Evolutionary conservation across 2,329 filamentous ascomycete genomes (phyloP).

Genomic region (Daldinia sp.): DNA sequence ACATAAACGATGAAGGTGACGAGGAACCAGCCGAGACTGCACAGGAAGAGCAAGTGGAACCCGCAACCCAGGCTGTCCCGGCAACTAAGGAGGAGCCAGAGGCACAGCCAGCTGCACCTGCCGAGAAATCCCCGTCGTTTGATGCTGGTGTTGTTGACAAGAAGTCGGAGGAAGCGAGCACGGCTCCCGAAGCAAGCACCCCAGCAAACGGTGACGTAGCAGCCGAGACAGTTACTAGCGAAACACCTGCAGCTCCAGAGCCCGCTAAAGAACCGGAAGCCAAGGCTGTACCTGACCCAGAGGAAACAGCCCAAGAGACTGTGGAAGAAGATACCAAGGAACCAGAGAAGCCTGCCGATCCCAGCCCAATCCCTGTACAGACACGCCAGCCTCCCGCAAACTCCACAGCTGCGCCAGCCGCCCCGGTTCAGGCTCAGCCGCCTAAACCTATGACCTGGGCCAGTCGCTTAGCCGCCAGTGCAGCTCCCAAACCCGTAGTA

Average conservation of each 20-base stretch:
- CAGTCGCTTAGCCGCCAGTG: constrained; percentile 69
- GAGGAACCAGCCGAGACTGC: constrained; percentile 66
- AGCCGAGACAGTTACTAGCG: constrained; percentile 46
- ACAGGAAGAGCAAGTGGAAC: constrained; percentile 41
- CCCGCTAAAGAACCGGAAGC: constrained; percentile 32
- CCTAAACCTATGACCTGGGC: constrained; percentile 79
- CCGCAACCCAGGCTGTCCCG: constrained; percentile 41
- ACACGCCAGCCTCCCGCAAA: constrained; percentile 58
- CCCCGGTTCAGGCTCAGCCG: constrained; percentile 59
- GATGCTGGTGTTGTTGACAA: constrained; percentile 69
- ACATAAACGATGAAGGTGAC: constrained; percentile 85
- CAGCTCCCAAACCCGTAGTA: constrained; percentile 59
- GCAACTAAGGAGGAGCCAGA: constrained; percentile 48
- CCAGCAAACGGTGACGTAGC: constrained; percentile 54
- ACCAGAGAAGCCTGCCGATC: constrained; percentile 73
- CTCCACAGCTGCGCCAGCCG: constrained; percentile 49
- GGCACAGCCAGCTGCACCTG: constrained; percentile 46
- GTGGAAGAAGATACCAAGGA: constrained; percentile 65
- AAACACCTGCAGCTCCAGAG: constrained; percentile 47
- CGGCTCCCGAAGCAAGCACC: constrained; percentile 49
- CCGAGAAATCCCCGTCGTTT: constrained; percentile 47
- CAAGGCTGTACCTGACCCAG: constrained; percentile 53
- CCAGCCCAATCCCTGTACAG: constrained; percentile 61
- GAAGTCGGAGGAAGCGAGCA: constrained; percentile 73
- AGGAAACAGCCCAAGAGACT: constrained; percentile 61